Conservation (phyloP, 345 rosid genomes). For the Salix viminalis region DNA sequence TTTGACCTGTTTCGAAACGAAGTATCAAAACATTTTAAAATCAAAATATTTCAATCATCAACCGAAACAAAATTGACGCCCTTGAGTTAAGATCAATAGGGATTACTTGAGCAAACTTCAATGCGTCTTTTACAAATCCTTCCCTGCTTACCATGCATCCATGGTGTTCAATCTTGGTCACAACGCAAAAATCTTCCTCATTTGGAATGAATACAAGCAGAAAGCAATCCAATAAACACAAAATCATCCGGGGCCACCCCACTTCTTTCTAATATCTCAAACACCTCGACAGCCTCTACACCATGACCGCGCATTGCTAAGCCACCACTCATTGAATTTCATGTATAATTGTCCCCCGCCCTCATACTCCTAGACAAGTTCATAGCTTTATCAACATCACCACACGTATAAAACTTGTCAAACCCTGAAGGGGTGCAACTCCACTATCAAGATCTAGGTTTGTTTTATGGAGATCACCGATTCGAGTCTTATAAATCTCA, state of each 20-base stretch:
- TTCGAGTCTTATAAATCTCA: too few species aligned
- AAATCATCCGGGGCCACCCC: constrained; percentile 19
- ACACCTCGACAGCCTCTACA: constrained; percentile 44
- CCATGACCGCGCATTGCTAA: constrained; percentile 9
- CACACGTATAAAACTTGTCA: constrained; percentile 48
- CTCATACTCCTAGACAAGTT: constrained; percentile 43
- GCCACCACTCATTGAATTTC: constrained; percentile 58
- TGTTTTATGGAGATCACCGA: too few species aligned
- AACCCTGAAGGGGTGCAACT: too few species aligned
- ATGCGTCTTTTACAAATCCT: constrained; percentile 25
- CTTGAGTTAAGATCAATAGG: constrained; percentile 16
- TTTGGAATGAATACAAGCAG: constrained; percentile 30
- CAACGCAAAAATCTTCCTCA: constrained; percentile 16
- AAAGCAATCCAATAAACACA: constrained; percentile 22
- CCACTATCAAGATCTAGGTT: too few species aligned
- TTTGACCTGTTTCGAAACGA: too few species aligned
- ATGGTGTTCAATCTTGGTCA: constrained; percentile 29
- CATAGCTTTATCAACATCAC: constrained; percentile 50
- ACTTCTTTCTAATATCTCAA: constrained; percentile 39
- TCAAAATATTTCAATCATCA: too few species aligned
- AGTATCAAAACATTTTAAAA: too few species aligned
- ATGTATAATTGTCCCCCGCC: constrained; percentile 41
- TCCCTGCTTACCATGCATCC: constrained; percentile 36
- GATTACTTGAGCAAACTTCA: constrained; percentile 18
- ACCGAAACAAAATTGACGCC: too few species aligned